Evolutionary conservation across 768 basidiomycete genomes (phyloP).

Genomic region (Mycena pura): DNA sequence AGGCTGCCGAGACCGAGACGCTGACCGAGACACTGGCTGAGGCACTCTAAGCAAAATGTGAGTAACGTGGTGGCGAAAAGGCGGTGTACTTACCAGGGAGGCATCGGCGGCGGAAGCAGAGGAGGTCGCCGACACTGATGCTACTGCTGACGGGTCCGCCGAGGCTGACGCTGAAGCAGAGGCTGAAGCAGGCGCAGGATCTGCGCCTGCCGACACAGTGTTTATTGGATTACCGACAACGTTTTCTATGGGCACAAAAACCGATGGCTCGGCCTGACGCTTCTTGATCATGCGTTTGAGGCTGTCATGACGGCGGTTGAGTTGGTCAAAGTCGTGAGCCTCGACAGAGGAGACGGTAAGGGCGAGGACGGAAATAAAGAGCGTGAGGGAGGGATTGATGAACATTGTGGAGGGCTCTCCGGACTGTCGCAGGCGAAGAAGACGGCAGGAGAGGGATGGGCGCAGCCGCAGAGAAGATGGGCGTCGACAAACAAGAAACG

Average conservation of each 20-base stretch:
- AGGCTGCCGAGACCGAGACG: constrained; percentile 16
- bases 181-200: constrained; percentile 21
- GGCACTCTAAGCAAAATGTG: not conserved
- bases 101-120: constrained; percentile 18
- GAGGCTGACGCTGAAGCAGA: constrained; percentile 18
- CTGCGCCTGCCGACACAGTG: constrained; percentile 14
- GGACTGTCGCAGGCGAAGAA: constrained; percentile 9
- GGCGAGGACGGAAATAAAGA: constrained; percentile 66
- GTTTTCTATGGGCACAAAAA: constrained; percentile 21
- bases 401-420: constrained; percentile 51
- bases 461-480: constrained; percentile 30
- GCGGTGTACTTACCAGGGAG: constrained; percentile 4
- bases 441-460: constrained; percentile 16
- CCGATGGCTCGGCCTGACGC: constrained; percentile 49
- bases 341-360: constrained; percentile 56
- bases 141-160: not conserved
- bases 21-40: constrained; percentile 22
- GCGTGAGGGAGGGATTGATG: constrained; percentile 57
- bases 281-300: constrained; percentile 76
- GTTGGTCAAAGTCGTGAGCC: constrained; percentile 48
- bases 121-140: constrained; percentile 21
- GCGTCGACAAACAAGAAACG: constrained; percentile 19
- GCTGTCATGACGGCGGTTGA: constrained; percentile 58
- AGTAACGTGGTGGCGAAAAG: not conserved
- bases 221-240: constrained; percentile 34